Evolutionary conservation across 225 moss, liverwort and hornwort genomes (phyloP), one percentile per base, ranked within the genome.

Genomic region (Antitrichia curtipendula): DNA sequence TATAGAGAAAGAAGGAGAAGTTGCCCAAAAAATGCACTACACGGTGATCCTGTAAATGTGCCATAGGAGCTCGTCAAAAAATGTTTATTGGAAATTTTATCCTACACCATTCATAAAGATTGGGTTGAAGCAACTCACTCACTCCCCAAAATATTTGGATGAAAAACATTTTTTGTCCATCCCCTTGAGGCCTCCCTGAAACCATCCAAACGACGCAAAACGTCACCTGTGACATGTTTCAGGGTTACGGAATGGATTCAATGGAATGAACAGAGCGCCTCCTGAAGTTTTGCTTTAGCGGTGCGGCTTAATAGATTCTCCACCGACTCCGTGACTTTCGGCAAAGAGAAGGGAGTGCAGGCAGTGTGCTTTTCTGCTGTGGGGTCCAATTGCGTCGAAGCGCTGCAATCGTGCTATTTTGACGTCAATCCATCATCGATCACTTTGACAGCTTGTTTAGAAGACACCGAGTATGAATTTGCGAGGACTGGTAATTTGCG

Each of bases 21-120:
- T 74, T 74, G 49, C 2, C 2, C 12, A 19, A 20, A 14, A 16
- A 18, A 38, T 3, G 31, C 11, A 72, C 6, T 28, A 16, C 28
- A 22, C 0, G 1, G 3, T 29, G 6, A 43, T 16, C 1, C 1
- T 0, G 0, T 11, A 11, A 12, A 11, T 73, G 18, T 29, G 1
- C 29, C 6, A 31, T 31, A 0, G n/a, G n/a, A n/a, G n/a, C n/a
- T n/a, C n/a, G n/a, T n/a, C n/a, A 75, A 75, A 21, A 75, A 50
- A 50, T 21, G 13, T 34, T 21, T 5, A 13, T 34, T 22, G 8
- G 23, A 52, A 3, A 47, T 47, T 47, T 47, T 13, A 49, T 12
- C 20, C 49, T 32, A 13, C 12, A 75, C 4, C 73, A 47, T 31
- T 47, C 31, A 4, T 29, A 7, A 13, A 75, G 75, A 50, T 50